Base-by-base conservation (phyloP, 768 basidiomycete species). In the Paxillus involutus region DNA sequence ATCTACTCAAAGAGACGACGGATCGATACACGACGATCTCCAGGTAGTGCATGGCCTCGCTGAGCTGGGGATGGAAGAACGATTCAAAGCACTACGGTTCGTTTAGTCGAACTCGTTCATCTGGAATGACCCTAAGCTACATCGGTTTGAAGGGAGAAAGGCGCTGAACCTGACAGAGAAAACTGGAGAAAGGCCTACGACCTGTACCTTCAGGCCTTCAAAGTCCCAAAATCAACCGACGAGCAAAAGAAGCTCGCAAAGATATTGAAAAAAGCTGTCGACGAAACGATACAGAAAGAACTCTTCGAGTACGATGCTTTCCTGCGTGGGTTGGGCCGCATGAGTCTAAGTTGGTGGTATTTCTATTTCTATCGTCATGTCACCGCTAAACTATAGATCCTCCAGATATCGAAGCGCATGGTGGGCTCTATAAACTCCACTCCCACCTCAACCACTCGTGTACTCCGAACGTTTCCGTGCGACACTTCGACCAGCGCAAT, bases 361-460 rank as follows among this genome's bases (percentile, higher is more conserved):
- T 30, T 33, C 36, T 26, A 7, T 19, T 19, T 17, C 13, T 43
- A 56, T 52, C 14, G 35, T 6, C 35, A 2, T 35, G 26, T 14
- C 35, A 13, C 12, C 45, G 41, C 47, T 50, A 35, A 52, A 44
- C 40, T 19, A 51, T 54, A 37, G 39, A 36, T 30, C 7, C 39
- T 10, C 7, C 48, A 88, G 88, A 94, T 63, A 75, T 94, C 47
- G 93, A 94, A 71, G 82, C 87, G 2, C 90, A 94, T 51, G 92
- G 91, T 3, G 93, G 92, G 2, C 74, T 96, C 10, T 96, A 94
- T 71, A 80, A 79, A 19, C 78, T 94, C 5, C 92, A 95, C 66
- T 88, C 92, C 2, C 90, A 94, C 60, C 69, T 95, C 30, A 97
- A 96, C 69, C 94, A 97, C 68, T 80, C 80, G 7, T 97, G 94